These are phyloP conservation scores for Penicillium bialowiezense DNA, from an alignment of 495 filamentous ascomycete genomes.

Conservation along the genomic window DNA sequence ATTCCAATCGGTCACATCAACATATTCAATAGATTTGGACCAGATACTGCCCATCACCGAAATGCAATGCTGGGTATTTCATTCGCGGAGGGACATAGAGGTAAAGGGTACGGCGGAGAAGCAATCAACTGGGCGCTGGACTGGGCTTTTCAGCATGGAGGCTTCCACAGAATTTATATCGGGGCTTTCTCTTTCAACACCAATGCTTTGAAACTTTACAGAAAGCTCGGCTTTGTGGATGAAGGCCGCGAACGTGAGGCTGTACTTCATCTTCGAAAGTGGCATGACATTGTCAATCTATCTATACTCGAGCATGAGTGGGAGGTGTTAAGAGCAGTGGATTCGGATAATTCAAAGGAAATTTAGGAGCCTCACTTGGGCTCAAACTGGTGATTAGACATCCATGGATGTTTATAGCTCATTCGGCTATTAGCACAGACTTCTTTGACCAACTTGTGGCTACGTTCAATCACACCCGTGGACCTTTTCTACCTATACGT, in stretches of 20 bases:
- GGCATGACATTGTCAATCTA: conserved; percentile 40
- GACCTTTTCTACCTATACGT: too few species aligned
- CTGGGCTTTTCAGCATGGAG: conserved; percentile 45
- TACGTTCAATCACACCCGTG: too few species aligned
- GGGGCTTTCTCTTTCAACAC: conserved; percentile 41
- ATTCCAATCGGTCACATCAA: not conserved
- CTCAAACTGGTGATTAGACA: too few species aligned
- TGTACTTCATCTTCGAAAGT: conserved; percentile 38
- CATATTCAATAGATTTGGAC: not conserved
- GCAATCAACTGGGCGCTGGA: conserved; percentile 50
- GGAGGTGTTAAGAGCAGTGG: conserved; percentile 8
- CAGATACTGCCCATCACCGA: conserved; percentile 33
- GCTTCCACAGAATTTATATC: conserved; percentile 39
- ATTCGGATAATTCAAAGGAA: too few species aligned
- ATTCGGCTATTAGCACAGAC: too few species aligned
- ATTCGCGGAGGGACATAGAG: conserved; percentile 33
- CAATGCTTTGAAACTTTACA: conserved; percentile 42
- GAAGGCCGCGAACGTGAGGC: conserved; percentile 48
- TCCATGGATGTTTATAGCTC: too few species aligned
- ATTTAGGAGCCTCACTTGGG: too few species aligned
- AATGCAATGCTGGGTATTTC: conserved; percentile 39
- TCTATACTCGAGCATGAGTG: conserved; percentile 50
- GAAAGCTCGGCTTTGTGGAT: conserved; percentile 44
- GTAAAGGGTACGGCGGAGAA: conserved; percentile 53
- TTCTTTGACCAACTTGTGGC: too few species aligned